Base-by-base conservation (phyloP, 306 rosid species). In the Cucurbita pepo region DNA sequence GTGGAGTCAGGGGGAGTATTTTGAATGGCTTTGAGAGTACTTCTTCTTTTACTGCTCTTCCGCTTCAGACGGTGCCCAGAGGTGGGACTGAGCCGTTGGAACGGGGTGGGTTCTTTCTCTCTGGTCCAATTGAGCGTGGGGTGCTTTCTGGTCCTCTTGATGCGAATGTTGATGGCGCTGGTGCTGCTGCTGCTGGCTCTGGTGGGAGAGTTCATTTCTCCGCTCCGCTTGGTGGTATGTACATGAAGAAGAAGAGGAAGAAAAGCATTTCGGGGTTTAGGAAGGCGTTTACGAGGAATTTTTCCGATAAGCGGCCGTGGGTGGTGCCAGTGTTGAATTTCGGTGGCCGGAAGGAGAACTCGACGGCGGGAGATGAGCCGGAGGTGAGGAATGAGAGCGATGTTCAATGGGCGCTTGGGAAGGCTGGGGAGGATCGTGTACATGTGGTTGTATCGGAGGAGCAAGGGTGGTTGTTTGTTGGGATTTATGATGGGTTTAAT, bases 371-470 rank as follows among this genome's bases (percentile, higher is more conserved):
- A 10, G 89, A 55, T 30, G 89, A 82, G 56, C 50, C 75, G 9
- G 83, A 85, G 81, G 76, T 16, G 76, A 75, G 67, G 60, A 77
- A 30, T 13, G 89, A 88, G 86, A 75, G 74, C 60, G 78, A 90
- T 76, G 86, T 93, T 56, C 98, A 93, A 86, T 91, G 97, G 97
- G 95, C 95, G 18, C 89, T 83, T 0, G 97, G 97, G 15, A 91
- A 91, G 81, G 97, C 97, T 0, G 97, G 97, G 13, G 97, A 91
- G 89, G 97, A 91, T 79, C 92, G 97, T 14, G 97, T 90, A 40
- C 97, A 91, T 63, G 97, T 91, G 41, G 97, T 86, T 21, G 95
- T 90, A 1, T 88, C 97, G 79, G 97, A 88, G 78, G 97, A 91
- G 63, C 95, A 91, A 25, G 95, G 97, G 5, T 91, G 97, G 95